A percentile compares a stretch with the other conserved stretches of the same genome.
Conservation (phyloP, 2,329 filamentous ascomycete genomes). For the Fusarium aywerte region DNA sequence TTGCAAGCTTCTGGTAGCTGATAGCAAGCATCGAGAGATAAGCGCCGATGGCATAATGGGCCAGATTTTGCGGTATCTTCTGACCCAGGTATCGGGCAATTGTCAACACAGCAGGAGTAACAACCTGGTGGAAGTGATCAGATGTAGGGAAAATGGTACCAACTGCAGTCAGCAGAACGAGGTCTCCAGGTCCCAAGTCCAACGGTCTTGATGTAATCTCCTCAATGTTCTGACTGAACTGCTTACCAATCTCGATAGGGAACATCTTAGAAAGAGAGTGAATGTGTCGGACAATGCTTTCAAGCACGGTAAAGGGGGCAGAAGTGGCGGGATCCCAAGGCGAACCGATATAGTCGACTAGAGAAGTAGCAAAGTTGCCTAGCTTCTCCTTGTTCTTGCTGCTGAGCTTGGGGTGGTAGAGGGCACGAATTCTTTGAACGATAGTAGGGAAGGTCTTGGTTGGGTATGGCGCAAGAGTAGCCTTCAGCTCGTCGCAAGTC, state of each 20-base stretch:
- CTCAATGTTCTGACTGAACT: conserved; percentile 79
- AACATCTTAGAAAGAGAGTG: conserved; percentile 93
- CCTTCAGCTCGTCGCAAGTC: conserved; percentile 78
- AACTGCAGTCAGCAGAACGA: conserved; percentile 85
- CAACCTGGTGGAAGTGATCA: conserved; percentile 96
- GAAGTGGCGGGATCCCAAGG: conserved; percentile 56
- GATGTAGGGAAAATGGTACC: conserved; percentile 91
- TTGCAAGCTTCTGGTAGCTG: conserved; percentile 85
- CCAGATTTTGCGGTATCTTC: conserved; percentile 71
- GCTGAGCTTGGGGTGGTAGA: conserved; percentile 91
- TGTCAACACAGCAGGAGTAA: conserved; percentile 88
- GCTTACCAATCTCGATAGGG: conserved; percentile 78
- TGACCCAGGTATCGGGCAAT: conserved; percentile 86
- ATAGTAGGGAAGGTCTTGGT: conserved; percentile 77
- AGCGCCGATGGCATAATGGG: conserved; percentile 77
- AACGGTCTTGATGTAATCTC: conserved; percentile 64
- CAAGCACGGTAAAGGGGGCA: conserved; percentile 74
- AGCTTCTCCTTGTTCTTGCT: conserved; percentile 88
- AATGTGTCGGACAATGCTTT: conserved; percentile 86
- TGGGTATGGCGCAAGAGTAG: conserved; percentile 70
- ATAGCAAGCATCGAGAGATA: conserved; percentile 83
- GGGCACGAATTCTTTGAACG: conserved; percentile 86
- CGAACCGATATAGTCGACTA: conserved; percentile 71
- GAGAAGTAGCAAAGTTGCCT: conserved; percentile 69
- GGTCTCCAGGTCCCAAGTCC: conserved; percentile 72